Evolutionary conservation across 345 rosid genomes (phyloP).

Genomic region (Stellera chamaejasme): DNA sequence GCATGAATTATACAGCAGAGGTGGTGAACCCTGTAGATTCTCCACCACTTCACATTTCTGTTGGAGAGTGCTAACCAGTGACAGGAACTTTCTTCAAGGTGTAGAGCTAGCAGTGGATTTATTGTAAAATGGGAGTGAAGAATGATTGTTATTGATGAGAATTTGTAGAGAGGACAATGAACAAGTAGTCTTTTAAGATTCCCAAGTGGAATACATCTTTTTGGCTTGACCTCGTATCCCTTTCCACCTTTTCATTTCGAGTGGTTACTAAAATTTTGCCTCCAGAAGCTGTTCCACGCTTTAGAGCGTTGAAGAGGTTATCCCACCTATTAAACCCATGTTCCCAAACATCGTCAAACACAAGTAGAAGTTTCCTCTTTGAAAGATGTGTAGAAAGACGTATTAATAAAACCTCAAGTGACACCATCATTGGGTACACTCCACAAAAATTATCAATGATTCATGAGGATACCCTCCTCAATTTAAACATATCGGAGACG

Average conservation of each 20-base stretch:
- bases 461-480: slow-evolving; percentile 3
- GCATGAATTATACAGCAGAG: neutral
- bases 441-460: slow-evolving; percentile 8
- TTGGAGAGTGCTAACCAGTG: no score
- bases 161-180: slow-evolving; percentile 5
- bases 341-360: slow-evolving; percentile 19
- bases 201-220: neutral
- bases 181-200: slow-evolving; percentile 11
- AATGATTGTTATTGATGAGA: no score
- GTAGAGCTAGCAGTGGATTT: no score
- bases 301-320: neutral
- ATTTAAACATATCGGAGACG: slow-evolving; percentile 10
- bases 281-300: neutral
- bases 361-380: slow-evolving; percentile 12
- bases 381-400: neutral
- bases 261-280: slow-evolving; percentile 19
- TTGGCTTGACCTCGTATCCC: neutral
- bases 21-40: neutral
- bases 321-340: slow-evolving; percentile 12
- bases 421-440: neutral
- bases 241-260: slow-evolving; percentile 1
- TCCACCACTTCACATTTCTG: no score
- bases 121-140: no score
- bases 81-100: no score
- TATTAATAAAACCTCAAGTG: neutral